phyloP scores from a whole-genome alignment of 2,329 filamentous ascomycete species.

The Fusarium kyushuense region DNA sequence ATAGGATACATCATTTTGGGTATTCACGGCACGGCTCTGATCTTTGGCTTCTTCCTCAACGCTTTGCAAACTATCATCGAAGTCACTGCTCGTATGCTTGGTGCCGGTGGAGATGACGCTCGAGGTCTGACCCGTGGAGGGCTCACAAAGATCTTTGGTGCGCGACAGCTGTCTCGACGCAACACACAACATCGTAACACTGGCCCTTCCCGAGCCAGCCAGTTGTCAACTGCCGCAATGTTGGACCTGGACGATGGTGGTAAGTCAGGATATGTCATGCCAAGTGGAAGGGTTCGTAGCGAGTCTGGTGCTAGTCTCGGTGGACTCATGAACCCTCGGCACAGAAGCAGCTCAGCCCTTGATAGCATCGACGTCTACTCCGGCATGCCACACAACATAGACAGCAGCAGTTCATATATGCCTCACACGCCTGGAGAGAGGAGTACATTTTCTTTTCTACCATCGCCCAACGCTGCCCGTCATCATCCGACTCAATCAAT shows the following conservation, averaged over 20 bases:
- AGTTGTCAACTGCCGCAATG: slow-evolving; percentile 86
- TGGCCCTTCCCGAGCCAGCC: slow-evolving; percentile 78
- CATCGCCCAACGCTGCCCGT: slow-evolving; percentile 66
- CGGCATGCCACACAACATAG: slow-evolving; percentile 61
- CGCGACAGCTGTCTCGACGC: slow-evolving; percentile 86
- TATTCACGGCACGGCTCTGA: slow-evolving; percentile 84
- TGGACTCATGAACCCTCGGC: slow-evolving; percentile 60
- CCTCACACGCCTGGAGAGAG: slow-evolving; percentile 80
- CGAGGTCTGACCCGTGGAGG: slow-evolving; percentile 81
- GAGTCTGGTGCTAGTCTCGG: slow-evolving; percentile 71
- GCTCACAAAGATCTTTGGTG: slow-evolving; percentile 89
- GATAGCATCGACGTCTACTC: slow-evolving; percentile 64
- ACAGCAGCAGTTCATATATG: slow-evolving; percentile 73
- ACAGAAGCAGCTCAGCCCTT: slow-evolving; percentile 67
- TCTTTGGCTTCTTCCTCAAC: slow-evolving; percentile 94
- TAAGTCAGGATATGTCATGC: slow-evolving; percentile 69
- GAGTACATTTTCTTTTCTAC: slow-evolving; percentile 78
- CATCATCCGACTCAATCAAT: slow-evolving; percentile 60
- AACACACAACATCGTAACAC: slow-evolving; percentile 69
- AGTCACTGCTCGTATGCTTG: slow-evolving; percentile 83
- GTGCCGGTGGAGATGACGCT: slow-evolving; percentile 81
- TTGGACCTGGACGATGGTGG: slow-evolving; percentile 75
- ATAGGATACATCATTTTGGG: slow-evolving; percentile 92
- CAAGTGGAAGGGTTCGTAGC: slow-evolving; percentile 68
- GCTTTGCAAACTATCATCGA: slow-evolving; percentile 91